Conservation (phyloP, 192 early-diverging fungal genomes). For the Podila clonocystis region DNA sequence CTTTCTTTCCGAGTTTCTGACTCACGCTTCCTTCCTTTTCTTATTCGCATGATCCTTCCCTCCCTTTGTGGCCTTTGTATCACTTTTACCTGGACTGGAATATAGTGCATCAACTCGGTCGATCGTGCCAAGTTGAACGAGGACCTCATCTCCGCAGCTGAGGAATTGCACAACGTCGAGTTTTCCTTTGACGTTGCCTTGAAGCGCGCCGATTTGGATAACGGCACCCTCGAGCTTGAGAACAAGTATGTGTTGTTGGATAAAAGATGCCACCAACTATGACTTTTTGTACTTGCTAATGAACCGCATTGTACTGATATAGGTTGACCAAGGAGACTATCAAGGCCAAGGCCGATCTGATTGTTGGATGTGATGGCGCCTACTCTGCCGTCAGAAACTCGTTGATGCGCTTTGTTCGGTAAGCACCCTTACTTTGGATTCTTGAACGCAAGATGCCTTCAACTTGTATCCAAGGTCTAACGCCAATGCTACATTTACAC, state of each 20-base stretch:
- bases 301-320: background rate
- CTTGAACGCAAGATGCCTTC: too few relatives aligned
- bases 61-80: conserved; percentile 6
- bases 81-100: background rate
- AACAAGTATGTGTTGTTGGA: conserved; percentile 38
- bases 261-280: background rate
- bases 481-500: too few relatives aligned
- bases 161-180: conserved; percentile 70
- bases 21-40: background rate
- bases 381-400: conserved; percentile 82
- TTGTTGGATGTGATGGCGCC: conserved; percentile 92
- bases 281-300: too few relatives aligned
- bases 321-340: conserved; percentile 56
- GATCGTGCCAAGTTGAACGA: conserved; percentile 87
- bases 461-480: background rate
- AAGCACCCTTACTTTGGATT: background rate
- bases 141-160: conserved; percentile 80
- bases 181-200: conserved; percentile 84
- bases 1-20: background rate
- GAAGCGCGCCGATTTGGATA: conserved; percentile 75
- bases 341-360: conserved; percentile 70
- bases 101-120: conserved; percentile 92
- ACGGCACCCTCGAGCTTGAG: conserved; percentile 61
- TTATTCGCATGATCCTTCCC: background rate
- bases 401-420: conserved; percentile 82